Evolutionary conservation across 495 filamentous ascomycete species (phyloP), one percentile per base, ranked within the genome.

Genomic region (Trichoderma gamsii): DNA sequence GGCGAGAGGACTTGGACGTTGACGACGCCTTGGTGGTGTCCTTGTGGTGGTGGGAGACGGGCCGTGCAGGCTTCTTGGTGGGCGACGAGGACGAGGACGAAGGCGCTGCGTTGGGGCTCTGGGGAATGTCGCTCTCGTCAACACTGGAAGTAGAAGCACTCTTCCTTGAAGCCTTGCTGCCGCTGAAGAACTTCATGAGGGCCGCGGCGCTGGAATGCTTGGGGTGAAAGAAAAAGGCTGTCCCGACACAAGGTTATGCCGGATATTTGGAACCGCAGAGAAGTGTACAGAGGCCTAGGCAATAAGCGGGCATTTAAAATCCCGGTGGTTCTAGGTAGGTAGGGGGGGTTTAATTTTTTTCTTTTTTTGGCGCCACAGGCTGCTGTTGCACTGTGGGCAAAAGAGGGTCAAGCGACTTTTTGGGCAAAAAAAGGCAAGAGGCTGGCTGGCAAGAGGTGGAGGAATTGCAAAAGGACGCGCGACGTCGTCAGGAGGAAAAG

Each of bases 1-100:
- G 73, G 68, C 72, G 72, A 38, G 70, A 61, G 51, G 68, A 69
- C 49, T 46, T 73, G 63, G 65, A 73, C 27, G 75, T 69, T 27
- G 72, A 71, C 5, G 73, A 63, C 64, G 72, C 71, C 66, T 76
- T 73, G 64, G 68, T 59, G 13, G 41, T 44, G 38, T 66, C 49
- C 4, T 66, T 32, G 9, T 67, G 70, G 21, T 67, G 69, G 41
- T 59, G 27, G 43, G 65, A 51, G 41, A 32, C 25, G 25, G 56
- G 56, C 56, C 56, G 56, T 25, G 56, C 27, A 25, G 56, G 11
- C 15, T 29, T 16, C 63, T 41, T 44, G 9, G 35, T 65, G 8
- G 41, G 35, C 32, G 41, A 65, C 7, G 65, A 18, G 32, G 41
- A 65, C 7, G 65, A 18, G 32, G 41, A 46, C 23, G 63, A 38